phyloP scores from a whole-genome alignment of 2,329 filamentous ascomycete species.

The Aspergillus pseudonomiae region DNA sequence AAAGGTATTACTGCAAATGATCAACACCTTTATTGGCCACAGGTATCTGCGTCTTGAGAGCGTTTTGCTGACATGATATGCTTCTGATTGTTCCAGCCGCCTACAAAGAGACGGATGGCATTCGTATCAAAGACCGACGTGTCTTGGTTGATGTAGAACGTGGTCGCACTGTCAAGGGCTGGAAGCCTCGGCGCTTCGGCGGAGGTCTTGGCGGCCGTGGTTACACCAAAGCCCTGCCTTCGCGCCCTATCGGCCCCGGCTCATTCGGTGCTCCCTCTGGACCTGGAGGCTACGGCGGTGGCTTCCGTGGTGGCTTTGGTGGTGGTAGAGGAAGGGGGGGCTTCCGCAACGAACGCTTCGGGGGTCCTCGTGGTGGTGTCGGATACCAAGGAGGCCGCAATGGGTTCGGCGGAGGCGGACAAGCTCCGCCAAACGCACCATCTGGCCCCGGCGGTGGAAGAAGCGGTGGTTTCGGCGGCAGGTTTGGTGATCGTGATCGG shows the following conservation, averaged over 20 bases:
- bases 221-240: constrained; percentile 80
- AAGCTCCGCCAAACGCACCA: constrained; percentile 53
- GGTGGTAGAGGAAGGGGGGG: constrained; percentile 51
- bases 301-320: constrained; percentile 59
- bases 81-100: constrained; percentile 70
- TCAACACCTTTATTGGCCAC: constrained; percentile 13
- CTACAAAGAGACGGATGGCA: constrained; percentile 83
- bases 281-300: constrained; percentile 59
- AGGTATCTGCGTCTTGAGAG: constrained; percentile 14
- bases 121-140: constrained; percentile 87
- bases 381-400: constrained; percentile 62
- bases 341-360: constrained; percentile 53
- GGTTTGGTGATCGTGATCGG: constrained; percentile 56
- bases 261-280: constrained; percentile 59
- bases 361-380: constrained; percentile 53
- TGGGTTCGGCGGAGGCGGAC: constrained; percentile 52
- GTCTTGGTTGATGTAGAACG: constrained; percentile 96
- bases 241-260: constrained; percentile 69
- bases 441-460: constrained; percentile 60
- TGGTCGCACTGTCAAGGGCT: constrained; percentile 89
- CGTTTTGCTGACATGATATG: constrained; percentile 41
- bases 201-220: constrained; percentile 89
- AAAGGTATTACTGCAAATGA: constrained; percentile 70
- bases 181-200: constrained; percentile 88
- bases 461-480: constrained; percentile 53